Conservation (phyloP, 441 rosid genomes). For the Eutrema salsugineum region DNA sequence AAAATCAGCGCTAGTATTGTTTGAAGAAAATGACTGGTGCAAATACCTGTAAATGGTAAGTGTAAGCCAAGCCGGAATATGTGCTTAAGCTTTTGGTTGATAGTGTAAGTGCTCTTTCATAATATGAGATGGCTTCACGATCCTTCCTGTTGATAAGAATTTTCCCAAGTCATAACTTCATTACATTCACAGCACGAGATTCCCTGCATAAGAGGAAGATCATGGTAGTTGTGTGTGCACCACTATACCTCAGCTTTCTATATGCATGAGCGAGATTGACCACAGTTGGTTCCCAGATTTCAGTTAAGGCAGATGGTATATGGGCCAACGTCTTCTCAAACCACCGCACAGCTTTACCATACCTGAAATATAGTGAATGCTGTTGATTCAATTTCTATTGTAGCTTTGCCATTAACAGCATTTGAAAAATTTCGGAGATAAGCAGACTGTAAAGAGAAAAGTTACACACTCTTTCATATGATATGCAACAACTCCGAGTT, state of each 20-base stretch:
- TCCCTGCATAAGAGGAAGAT: not conserved
- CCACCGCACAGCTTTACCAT: conserved; percentile 77
- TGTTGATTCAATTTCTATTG: conserved; percentile 6
- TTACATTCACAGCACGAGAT: not conserved
- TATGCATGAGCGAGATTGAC: conserved; percentile 90
- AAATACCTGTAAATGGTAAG: conserved; percentile 83
- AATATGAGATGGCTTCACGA: conserved; percentile 66
- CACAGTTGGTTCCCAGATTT: conserved; percentile 88
- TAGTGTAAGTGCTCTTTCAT: conserved; percentile 84
- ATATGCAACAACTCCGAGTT: conserved; percentile 95
- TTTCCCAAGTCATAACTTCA: not conserved
- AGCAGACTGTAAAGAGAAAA: conserved; percentile 15
- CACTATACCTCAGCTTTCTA: conserved; percentile 71
- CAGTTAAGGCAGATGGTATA: conserved; percentile 65
- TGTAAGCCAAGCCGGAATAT: conserved; percentile 89
- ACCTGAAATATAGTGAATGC: conserved; percentile 47
- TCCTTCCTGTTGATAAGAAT: conserved; percentile 49
- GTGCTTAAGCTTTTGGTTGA: conserved; percentile 86
- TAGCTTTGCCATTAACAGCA: not conserved
- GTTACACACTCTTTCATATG: conserved; percentile 85
- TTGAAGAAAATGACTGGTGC: not conserved
- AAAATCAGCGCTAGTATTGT: not conserved
- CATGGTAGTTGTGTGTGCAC: not conserved
- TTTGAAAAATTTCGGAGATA: not conserved
- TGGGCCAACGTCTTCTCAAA: conserved; percentile 81